Percentiles rank a stretch among this genome's conserved stretches.
Conservation (phyloP, 345 rosid genomes). For the Rhizophora apiculata region DNA sequence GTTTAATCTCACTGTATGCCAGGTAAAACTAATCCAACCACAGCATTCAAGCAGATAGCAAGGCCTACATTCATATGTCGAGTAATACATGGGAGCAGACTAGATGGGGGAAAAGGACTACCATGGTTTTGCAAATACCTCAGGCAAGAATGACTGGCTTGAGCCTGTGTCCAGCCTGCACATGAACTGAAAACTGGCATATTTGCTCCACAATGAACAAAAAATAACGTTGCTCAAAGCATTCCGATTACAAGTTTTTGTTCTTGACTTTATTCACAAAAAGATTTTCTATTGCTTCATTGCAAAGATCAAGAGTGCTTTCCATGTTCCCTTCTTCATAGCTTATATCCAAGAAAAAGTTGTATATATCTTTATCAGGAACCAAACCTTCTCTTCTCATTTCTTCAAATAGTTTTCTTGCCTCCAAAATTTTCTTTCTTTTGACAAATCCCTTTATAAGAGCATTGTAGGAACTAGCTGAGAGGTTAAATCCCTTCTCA, state of each 20-base stretch:
- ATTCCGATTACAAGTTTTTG: slow-evolving; percentile 26
- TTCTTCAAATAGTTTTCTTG: slow-evolving; percentile 64
- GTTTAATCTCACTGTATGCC: too few relatives aligned
- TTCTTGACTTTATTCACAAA: slow-evolving; percentile 40
- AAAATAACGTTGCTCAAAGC: neutral
- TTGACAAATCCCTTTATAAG: slow-evolving; percentile 71
- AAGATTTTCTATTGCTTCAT: slow-evolving; percentile 69
- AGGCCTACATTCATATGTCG: too few relatives aligned
- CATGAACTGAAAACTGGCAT: neutral
- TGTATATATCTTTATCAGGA: slow-evolving; percentile 54
- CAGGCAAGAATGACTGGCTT: neutral
- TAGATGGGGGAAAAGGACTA: neutral
- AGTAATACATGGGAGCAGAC: neutral
- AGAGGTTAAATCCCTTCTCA: slow-evolving; percentile 54
- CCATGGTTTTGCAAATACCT: slow-evolving; percentile 6
- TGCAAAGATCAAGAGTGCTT: slow-evolving; percentile 63
- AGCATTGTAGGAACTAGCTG: slow-evolving; percentile 57
- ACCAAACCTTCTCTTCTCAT: slow-evolving; percentile 66
- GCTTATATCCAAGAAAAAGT: slow-evolving; percentile 52
- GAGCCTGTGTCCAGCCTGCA: neutral
- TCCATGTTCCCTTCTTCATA: slow-evolving; percentile 61
- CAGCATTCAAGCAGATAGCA: too few relatives aligned
- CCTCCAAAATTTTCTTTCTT: slow-evolving; percentile 70
- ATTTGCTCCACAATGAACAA: slow-evolving; percentile 1
- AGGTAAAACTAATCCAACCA: too few relatives aligned